Evolutionary conservation across 805 yeast genomes (phyloP).

Genomic region (Metschnikowia kunwiensis): DNA sequence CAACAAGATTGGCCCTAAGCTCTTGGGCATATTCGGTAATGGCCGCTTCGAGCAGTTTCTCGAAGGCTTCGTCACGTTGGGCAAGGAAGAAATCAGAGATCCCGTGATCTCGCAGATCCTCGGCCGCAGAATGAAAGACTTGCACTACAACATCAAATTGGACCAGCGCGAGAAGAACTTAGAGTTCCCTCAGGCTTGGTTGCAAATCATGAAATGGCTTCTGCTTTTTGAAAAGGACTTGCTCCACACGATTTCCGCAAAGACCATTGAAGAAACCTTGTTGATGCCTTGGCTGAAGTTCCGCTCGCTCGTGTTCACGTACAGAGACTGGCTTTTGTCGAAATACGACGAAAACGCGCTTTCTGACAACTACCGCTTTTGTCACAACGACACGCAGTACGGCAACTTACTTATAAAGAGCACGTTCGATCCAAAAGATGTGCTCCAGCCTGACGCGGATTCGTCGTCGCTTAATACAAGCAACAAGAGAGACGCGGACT

Average conservation of each 20-base stretch:
- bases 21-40: conserved; percentile 85
- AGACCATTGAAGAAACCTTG: conserved; percentile 37
- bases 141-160: conserved; percentile 76
- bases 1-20: conserved; percentile 80
- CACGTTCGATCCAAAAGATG: conserved; percentile 50
- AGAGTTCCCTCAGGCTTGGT: conserved; percentile 68
- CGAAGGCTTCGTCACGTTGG: conserved; percentile 75
- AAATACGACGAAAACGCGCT: conserved; percentile 46
- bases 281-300: conserved; percentile 50
- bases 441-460: conserved; percentile 19
- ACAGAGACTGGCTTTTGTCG: conserved; percentile 59
- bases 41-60: conserved; percentile 94
- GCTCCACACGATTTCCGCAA: conserved; percentile 31
- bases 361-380: conserved; percentile 61
- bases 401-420: conserved; percentile 77
- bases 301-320: conserved; percentile 45
- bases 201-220: conserved; percentile 69
- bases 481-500: conserved; percentile 42
- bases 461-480: conserved; percentile 18
- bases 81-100: conserved; percentile 68
- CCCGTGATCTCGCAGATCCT: conserved; percentile 76
- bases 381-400: conserved; percentile 96
- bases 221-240: conserved; percentile 42
- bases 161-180: conserved; percentile 49
- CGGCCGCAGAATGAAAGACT: conserved; percentile 94